phyloP scores from a whole-genome alignment of 768 basidiomycete genomes.

The Podaxis pistillaris region DNA sequence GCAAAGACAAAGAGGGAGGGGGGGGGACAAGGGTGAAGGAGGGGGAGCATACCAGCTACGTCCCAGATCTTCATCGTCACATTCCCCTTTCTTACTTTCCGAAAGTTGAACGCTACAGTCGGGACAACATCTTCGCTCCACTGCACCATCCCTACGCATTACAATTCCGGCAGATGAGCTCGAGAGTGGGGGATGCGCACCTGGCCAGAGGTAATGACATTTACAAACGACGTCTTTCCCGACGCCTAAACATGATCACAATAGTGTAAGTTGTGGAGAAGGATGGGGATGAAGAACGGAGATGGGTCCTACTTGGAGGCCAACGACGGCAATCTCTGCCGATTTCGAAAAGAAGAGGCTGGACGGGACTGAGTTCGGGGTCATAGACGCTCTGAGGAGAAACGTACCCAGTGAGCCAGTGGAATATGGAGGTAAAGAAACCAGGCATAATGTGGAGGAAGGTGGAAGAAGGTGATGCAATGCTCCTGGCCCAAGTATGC shows the following conservation, averaged over 20 bases:
- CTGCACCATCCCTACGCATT: constrained; percentile 34
- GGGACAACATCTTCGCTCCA: constrained; percentile 98
- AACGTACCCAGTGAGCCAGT: constrained; percentile 45
- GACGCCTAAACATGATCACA: constrained; percentile 58
- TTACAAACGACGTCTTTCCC: constrained; percentile 93
- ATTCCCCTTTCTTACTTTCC: constrained; percentile 86
- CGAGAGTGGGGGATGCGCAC: constrained; percentile 30
- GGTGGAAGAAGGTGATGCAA: background rate
- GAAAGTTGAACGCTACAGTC: constrained; percentile 90
- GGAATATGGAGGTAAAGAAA: constrained; percentile 41
- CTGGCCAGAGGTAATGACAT: constrained; percentile 86
- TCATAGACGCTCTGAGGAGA: background rate
- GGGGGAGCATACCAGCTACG: constrained; percentile 69
- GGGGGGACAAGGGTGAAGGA: background rate
- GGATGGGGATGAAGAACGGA: background rate
- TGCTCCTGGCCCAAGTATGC: background rate
- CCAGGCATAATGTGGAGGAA: constrained; percentile 15
- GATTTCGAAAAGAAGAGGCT: constrained; percentile 86
- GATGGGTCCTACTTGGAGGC: constrained; percentile 61
- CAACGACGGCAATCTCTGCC: constrained; percentile 89
- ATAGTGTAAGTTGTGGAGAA: background rate
- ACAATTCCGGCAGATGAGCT: background rate
- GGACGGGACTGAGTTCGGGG: background rate
- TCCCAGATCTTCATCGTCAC: constrained; percentile 95
- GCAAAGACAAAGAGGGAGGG: background rate